These are phyloP conservation scores for Urochloa ruziziensis DNA, from an alignment of 176 grass and related monocot genomes.

Conservation along the genomic window DNA sequence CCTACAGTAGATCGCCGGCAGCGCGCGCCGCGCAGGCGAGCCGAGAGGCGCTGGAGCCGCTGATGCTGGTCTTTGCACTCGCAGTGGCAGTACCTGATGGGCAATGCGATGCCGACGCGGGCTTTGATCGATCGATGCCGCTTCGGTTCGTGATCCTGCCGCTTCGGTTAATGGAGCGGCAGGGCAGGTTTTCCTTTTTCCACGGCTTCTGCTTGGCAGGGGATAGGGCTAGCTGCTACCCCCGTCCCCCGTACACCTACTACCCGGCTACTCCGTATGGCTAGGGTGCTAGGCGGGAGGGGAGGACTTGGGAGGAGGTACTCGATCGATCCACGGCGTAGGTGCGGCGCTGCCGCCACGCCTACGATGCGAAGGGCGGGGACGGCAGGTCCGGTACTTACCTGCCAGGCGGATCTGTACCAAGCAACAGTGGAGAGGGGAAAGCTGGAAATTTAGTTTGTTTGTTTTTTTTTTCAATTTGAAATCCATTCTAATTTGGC, in stretches of 20 bases:
- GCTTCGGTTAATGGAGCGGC: background rate
- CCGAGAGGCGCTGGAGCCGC: background rate
- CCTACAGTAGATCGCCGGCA: conserved; percentile 24
- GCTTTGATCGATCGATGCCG: no score
- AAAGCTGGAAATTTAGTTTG: no score
- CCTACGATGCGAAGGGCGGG: background rate
- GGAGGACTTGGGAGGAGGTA: background rate
- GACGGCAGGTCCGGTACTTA: no score
- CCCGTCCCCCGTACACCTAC: no score
- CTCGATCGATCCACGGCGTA: background rate
- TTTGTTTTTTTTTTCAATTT: no score
- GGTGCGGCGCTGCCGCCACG: background rate
- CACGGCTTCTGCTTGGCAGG: background rate
- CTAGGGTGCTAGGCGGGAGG: background rate
- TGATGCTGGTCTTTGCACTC: background rate
- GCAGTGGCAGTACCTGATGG: background rate
- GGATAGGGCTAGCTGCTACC: background rate
- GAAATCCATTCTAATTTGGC: no score
- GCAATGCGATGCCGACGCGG: background rate
- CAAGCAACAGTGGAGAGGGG: no score
- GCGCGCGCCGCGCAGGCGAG: background rate
- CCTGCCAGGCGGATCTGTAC: no score
- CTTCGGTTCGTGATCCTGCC: no score
- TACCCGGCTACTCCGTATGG: background rate
- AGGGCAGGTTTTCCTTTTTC: background rate